A percentile compares a stretch with the other conserved stretches of the same genome.
Evolutionary conservation across 2,329 filamentous ascomycete genomes (phyloP).

Genomic region (Bipolaris oryzae): DNA sequence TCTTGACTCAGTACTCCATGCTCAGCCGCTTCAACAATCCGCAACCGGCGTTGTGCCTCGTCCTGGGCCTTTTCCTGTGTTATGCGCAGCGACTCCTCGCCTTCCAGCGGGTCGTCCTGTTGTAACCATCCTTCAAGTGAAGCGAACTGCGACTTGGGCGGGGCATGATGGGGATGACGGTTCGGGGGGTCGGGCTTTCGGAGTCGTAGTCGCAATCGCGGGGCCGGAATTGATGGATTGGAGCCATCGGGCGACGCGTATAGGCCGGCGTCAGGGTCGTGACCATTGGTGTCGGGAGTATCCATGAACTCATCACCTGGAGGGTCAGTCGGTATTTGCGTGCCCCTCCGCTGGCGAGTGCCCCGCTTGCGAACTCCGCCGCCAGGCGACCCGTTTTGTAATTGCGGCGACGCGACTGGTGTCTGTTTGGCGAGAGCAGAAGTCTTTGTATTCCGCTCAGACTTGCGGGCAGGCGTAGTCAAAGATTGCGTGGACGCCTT

Average conservation of each 20-base stretch:
- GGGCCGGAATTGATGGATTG: constrained; percentile 29
- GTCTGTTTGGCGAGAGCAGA: constrained; percentile 23
- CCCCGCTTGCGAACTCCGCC: constrained; percentile 27
- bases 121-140: constrained; percentile 70
- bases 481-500: constrained; percentile 30
- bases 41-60: constrained; percentile 72
- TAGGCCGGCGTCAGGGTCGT: constrained; percentile 30
- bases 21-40: constrained; percentile 74
- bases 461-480: constrained; percentile 39
- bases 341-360: constrained; percentile 30
- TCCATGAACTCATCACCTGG: constrained; percentile 16
- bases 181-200: constrained; percentile 58
- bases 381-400: constrained; percentile 25
- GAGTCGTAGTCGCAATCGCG: constrained; percentile 56
- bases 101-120: constrained; percentile 56
- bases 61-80: constrained; percentile 47
- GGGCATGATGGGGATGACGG: constrained; percentile 59
- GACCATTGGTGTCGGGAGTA: constrained; percentile 20
- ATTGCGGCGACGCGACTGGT: constrained; percentile 26
- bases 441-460: constrained; percentile 41
- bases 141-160: constrained; percentile 53
- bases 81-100: constrained; percentile 48
- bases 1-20: constrained; percentile 76
- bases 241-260: constrained; percentile 29
- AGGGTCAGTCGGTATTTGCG: constrained; percentile 26